Base-by-base conservation (phyloP, 2,329 filamentous ascomycete species). In the Emericellopsis cladophorae region DNA sequence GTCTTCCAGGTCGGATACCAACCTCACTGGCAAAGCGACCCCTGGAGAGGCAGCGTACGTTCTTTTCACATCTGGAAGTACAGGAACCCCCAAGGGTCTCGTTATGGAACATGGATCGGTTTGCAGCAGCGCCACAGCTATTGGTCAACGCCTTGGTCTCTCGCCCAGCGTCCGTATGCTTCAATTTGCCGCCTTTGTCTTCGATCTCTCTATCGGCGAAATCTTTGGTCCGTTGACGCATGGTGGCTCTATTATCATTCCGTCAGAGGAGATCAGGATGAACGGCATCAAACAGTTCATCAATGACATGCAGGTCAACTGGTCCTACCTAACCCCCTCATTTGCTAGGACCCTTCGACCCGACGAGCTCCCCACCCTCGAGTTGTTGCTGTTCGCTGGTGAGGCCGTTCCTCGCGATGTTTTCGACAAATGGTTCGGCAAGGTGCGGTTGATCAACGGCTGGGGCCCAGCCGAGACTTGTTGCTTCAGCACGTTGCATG, bases 51-150 rank as follows among this genome's bases (percentile, higher is more conserved):
- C 47, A 6, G 42, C 44, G 5, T 51, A 48, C 36, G 39, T 49
- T 3, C 33, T 51, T 12, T 53, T 53, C 37, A 53, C 50, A 5
- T 52, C 49, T 8, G 51, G 50, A 9, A 50, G 45, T 21, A 53
- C 51, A 1, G 51, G 50, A 14, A 40, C 39, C n/a, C 49, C 51
- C 8, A 53, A 53, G 34, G 51, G 51, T 6, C 43, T 51, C 9
- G 40, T 49, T 9, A 46, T 52, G 21, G 41, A 47, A 14, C 51
- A 51, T 31, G 22, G 37, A 7, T 12, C 40, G n/a, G 38, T 53
- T 7, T 15, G 48, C 32, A 50, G 49, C n/a, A 40, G 37, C 16
- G 22, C 26, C 18, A 32, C 7, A 15, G 37, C 31, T 12, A 36
- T 37, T 12, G 49, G 45, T 0, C 48, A 46, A 15, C 43, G 47